A percentile compares a stretch with the other conserved stretches of the same genome.
Evolutionary conservation across 345 rosid species (phyloP).

Genomic region (Brassica nigra): DNA sequence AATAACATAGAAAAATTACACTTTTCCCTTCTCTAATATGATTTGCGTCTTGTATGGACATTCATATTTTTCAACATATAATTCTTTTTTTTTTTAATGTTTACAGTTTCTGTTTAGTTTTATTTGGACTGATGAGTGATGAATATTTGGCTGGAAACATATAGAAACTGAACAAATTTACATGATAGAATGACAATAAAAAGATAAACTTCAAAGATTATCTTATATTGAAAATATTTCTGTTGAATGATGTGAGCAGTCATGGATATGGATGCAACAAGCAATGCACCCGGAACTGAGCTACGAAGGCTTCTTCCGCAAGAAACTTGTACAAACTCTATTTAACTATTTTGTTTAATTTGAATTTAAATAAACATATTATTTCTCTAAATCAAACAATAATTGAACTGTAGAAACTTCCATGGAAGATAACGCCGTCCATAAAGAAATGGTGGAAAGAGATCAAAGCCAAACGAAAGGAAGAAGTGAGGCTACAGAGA

Average conservation of each 20-base stretch:
- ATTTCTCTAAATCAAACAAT: neutral
- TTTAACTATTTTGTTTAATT: neutral
- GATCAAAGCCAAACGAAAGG: slow-evolving; percentile 72
- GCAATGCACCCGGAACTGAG: slow-evolving; percentile 95
- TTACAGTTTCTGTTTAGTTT: neutral
- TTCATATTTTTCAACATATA: neutral
- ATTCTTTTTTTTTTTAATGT: neutral
- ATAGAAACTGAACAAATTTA: neutral
- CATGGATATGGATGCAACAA: slow-evolving; percentile 99
- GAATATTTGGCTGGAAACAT: neutral
- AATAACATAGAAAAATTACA: neutral
- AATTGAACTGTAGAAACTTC: slow-evolving; percentile 42
- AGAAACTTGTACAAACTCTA: slow-evolving; percentile 63
- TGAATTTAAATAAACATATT: neutral
- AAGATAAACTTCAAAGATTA: neutral
- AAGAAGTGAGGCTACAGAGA: slow-evolving; percentile 69
- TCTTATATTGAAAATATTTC: neutral
- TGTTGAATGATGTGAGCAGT: slow-evolving; percentile 50
- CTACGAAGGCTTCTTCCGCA: slow-evolving; percentile 74
- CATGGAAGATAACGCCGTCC: slow-evolving; percentile 72
- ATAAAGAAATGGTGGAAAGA: slow-evolving; percentile 91
- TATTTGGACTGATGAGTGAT: neutral
- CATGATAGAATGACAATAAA: neutral
- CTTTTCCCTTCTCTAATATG: neutral
- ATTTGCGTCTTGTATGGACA: neutral